These are phyloP conservation scores for Scedosporium aurantiacum DNA, from an alignment of 2,329 filamentous ascomycete genomes.

Conservation along the genomic window DNA sequence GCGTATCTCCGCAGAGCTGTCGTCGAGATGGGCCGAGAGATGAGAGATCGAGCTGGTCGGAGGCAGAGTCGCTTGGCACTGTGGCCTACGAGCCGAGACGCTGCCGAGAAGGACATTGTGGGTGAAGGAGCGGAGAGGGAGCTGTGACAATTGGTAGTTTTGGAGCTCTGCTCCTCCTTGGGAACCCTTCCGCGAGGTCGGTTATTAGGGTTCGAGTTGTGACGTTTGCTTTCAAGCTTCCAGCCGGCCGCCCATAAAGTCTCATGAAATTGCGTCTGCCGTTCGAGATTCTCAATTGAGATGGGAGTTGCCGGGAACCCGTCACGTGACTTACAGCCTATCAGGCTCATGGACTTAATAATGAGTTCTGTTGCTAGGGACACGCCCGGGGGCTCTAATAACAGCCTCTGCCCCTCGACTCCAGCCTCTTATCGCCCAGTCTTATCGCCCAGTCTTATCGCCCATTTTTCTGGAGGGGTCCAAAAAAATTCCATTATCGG, in stretches of 20 bases:
- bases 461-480: slow-evolving; percentile 10
- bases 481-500: slow-evolving; percentile 11
- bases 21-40: slow-evolving; percentile 54
- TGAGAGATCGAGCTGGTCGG: slow-evolving; percentile 23
- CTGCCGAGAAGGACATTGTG: slow-evolving; percentile 49
- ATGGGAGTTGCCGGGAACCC: not conserved
- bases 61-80: slow-evolving; percentile 58
- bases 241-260: not conserved
- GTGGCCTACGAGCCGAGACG: slow-evolving; percentile 63
- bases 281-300: slow-evolving; percentile 6
- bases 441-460: not conserved
- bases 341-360: slow-evolving; percentile 1
- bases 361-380: not conserved
- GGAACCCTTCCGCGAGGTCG: slow-evolving; percentile 5
- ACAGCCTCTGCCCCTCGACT: not conserved
- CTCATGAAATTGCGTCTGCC: slow-evolving; percentile 4
- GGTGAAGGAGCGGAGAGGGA: slow-evolving; percentile 14
- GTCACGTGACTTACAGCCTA: slow-evolving; percentile 3
- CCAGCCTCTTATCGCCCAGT: not conserved
- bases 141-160: not conserved
- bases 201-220: slow-evolving; percentile 1
- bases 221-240: slow-evolving; percentile 3
- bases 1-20: slow-evolving; percentile 53
- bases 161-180: slow-evolving; percentile 1
- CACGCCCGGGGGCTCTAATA: not conserved